Conservation (phyloP, 257 asterid genomes). For the Penstemon newberryi region DNA sequence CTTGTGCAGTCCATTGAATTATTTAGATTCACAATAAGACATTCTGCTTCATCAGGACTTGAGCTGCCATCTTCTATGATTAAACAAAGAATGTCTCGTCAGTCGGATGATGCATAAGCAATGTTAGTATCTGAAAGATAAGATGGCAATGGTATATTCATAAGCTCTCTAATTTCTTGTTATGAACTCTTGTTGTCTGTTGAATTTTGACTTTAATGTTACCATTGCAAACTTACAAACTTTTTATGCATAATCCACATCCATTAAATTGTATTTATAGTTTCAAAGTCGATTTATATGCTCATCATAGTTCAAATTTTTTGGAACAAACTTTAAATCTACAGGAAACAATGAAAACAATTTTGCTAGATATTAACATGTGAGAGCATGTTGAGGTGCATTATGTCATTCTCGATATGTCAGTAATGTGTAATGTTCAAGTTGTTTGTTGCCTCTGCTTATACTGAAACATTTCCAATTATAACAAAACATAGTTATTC, state of each 20-base stretch:
- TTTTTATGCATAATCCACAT: not conserved
- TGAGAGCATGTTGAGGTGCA: conserved; percentile 24
- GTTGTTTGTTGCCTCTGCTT: not conserved
- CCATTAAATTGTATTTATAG: not conserved
- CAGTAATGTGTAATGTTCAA: conserved; percentile 13
- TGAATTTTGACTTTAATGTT: conserved; percentile 11
- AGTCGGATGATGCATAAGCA: conserved; percentile 27
- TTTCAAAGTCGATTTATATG: not conserved
- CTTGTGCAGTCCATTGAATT: conserved; percentile 36
- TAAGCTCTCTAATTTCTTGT: conserved; percentile 1
- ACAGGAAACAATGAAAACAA: conserved; percentile 3
- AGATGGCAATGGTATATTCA: not conserved
- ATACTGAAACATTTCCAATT: not conserved
- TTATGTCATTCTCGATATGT: conserved; percentile 15
- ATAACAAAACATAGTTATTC: not conserved
- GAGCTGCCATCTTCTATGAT: conserved; percentile 38
- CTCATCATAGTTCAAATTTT: conserved; percentile 7
- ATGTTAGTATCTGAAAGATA: conserved; percentile 20
- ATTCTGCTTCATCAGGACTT: conserved; percentile 54
- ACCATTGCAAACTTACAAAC: not conserved
- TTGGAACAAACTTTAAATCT: conserved; percentile 3
- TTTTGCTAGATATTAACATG: conserved; percentile 16
- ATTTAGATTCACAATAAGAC: conserved; percentile 50
- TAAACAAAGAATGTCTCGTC: conserved; percentile 24
- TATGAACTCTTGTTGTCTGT: not conserved